phyloP scores from a whole-genome alignment of 2,329 filamentous ascomycete species.

The Beauveria brongniartii region DNA sequence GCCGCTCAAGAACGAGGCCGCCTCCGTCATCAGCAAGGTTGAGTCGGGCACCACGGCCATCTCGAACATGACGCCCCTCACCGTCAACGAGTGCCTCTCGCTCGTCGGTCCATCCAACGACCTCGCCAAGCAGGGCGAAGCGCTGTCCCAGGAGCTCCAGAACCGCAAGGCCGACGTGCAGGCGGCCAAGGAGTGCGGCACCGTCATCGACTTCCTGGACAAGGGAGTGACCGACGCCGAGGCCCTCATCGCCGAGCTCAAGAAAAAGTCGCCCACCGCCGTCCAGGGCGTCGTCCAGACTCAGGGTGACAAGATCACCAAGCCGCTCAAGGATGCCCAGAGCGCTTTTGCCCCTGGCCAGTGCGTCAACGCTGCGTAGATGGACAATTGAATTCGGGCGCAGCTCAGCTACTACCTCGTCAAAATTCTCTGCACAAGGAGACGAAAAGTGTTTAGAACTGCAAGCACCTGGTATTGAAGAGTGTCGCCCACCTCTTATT shows the following conservation, averaged over 20 bases:
- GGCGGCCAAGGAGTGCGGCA: conserved; percentile 8
- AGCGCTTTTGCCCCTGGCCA: neutral
- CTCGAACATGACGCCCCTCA: conserved; percentile 11
- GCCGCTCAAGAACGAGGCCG: conserved; percentile 6
- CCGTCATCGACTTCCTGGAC: conserved; percentile 2
- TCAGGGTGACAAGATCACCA: conserved; percentile 4
- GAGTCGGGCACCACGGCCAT: conserved; percentile 9
- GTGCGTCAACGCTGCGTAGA: neutral
- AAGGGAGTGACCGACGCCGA: neutral
- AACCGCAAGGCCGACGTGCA: conserved; percentile 3
- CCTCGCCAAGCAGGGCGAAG: conserved; percentile 8
- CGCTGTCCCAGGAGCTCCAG: conserved; percentile 7
- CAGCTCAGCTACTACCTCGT: neutral
- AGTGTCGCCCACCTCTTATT: neutral
- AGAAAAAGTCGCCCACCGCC: conserved; percentile 2
- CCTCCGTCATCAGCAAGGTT: conserved; percentile 8
- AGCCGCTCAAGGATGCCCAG: neutral
- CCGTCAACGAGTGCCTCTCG: conserved; percentile 8
- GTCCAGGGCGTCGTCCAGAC: conserved; percentile 3
- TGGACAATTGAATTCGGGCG: neutral
- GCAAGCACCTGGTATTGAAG: neutral
- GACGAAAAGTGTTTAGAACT: neutral
- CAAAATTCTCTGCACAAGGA: neutral
- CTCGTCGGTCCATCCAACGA: conserved; percentile 10
- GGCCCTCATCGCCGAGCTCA: neutral